phyloP scores from a whole-genome alignment of 805 yeast genomes.

The Crinitomyces ghanaensis region DNA sequence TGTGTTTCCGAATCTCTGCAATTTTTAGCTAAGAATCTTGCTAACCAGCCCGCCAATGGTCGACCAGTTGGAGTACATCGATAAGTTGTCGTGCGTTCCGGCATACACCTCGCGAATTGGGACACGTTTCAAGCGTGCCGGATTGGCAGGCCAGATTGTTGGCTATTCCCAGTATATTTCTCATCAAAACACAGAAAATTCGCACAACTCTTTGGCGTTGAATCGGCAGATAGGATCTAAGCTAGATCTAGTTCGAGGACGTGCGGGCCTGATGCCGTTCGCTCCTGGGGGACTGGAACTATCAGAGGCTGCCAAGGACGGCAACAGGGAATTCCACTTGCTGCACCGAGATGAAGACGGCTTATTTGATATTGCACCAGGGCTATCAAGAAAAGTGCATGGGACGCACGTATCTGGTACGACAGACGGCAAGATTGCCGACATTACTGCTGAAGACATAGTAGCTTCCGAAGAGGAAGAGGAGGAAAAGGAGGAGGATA shows the following conservation, averaged over 20 bases:
- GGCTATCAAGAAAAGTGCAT: slow-evolving; percentile 60
- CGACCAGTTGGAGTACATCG: slow-evolving; percentile 29
- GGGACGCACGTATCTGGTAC: slow-evolving; percentile 28
- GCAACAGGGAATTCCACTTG: slow-evolving; percentile 17
- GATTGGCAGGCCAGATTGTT: slow-evolving; percentile 60
- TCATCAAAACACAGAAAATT: slow-evolving; percentile 36
- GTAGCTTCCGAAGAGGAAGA: slow-evolving; percentile 10
- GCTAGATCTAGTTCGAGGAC: slow-evolving; percentile 54
- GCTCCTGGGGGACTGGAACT: slow-evolving; percentile 75
- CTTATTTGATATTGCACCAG: slow-evolving; percentile 72
- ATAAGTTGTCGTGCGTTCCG: slow-evolving; percentile 47
- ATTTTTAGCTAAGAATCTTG: not conserved
- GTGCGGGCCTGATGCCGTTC: slow-evolving; percentile 70
- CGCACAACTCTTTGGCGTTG: slow-evolving; percentile 62
- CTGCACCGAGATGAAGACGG: slow-evolving; percentile 65
- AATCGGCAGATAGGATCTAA: slow-evolving; percentile 55
- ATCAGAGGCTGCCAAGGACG: slow-evolving; percentile 17
- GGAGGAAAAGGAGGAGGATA: slow-evolving; percentile 14
- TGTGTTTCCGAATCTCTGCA: not conserved
- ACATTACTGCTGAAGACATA: slow-evolving; percentile 28
- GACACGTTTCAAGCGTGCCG: slow-evolving; percentile 57
- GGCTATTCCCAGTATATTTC: slow-evolving; percentile 50
- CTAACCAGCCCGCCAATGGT: slow-evolving; percentile 16
- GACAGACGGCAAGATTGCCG: not conserved
- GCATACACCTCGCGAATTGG: slow-evolving; percentile 49